These are phyloP conservation scores for Coniochaeta ligniaria DNA, from an alignment of 2,329 filamentous ascomycete species.

Conservation along the genomic window DNA sequence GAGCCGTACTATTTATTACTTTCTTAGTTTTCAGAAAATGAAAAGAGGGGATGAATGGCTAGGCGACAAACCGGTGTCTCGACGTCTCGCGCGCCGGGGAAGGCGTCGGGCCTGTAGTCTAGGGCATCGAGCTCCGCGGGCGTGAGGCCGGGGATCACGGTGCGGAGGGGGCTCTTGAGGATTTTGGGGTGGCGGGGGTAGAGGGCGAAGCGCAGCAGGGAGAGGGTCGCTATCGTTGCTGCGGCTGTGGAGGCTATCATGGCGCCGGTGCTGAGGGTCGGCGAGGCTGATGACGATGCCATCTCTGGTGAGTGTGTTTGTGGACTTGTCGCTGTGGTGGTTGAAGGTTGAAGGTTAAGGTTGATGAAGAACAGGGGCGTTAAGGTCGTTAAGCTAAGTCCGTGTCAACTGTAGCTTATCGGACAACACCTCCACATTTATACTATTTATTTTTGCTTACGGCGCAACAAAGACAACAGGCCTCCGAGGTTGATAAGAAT, in stretches of 20 bases:
- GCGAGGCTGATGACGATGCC: neutral
- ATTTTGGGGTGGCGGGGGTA: constrained; percentile 13
- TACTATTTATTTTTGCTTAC: neutral
- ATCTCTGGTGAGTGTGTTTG: neutral
- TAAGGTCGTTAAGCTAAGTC: neutral
- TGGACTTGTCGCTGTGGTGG: neutral
- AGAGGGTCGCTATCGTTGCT: constrained; percentile 11
- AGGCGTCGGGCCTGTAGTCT: constrained; percentile 57
- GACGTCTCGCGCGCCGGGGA: constrained; percentile 69
- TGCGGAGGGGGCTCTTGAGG: constrained; percentile 16
- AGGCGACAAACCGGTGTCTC: constrained; percentile 40
- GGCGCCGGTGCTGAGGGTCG: constrained; percentile 3
- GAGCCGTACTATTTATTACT: constrained; percentile 56
- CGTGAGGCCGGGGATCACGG: constrained; percentile 14
- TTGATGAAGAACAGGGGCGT: neutral
- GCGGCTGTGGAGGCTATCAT: constrained; percentile 14
- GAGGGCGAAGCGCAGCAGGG: constrained; percentile 13
- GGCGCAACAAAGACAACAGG: neutral
- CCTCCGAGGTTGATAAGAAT: neutral
- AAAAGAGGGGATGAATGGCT: too few relatives aligned
- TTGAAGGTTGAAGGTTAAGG: neutral
- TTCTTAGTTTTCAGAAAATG: too few relatives aligned
- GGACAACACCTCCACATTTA: neutral
- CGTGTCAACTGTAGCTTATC: neutral
- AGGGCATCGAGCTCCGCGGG: constrained; percentile 16